Evolutionary conservation across 140 eudicot species (phyloP).

Genomic region (Senecio squalidus): DNA sequence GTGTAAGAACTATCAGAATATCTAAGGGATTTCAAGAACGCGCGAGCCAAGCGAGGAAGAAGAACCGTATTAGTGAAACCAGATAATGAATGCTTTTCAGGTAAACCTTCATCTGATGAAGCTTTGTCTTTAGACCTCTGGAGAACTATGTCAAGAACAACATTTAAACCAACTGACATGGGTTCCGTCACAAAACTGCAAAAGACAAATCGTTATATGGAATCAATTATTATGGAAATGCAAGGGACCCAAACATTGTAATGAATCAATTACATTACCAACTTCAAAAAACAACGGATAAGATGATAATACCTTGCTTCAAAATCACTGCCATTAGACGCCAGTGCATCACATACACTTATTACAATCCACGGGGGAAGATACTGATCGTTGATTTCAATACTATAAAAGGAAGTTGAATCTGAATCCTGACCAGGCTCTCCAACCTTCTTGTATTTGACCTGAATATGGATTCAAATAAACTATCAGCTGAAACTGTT

Average conservation of each 20-base stretch:
- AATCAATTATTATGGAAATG: neutral
- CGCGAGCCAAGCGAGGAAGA: constrained; percentile 34
- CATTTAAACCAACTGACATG: constrained; percentile 56
- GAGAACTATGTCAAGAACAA: constrained; percentile 33
- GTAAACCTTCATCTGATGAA: constrained; percentile 6
- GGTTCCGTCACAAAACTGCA: constrained; percentile 63
- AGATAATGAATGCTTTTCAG: constrained; percentile 22
- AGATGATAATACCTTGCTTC: constrained; percentile 73
- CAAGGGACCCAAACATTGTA: neutral
- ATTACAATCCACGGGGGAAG: constrained; percentile 71
- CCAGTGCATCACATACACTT: constrained; percentile 43
- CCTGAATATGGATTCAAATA: constrained; percentile 28
- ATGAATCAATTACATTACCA: too few relatives aligned
- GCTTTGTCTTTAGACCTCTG: constrained; percentile 16
- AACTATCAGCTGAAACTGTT: neutral
- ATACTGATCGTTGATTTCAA: constrained; percentile 56
- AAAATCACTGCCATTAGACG: constrained; percentile 52
- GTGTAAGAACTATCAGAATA: constrained; percentile 42
- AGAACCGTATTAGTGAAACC: constrained; percentile 42
- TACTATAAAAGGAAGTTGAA: constrained; percentile 39
- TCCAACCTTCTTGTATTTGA: constrained; percentile 65
- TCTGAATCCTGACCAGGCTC: constrained; percentile 37
- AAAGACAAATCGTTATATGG: neutral
- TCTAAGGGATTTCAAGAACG: constrained; percentile 46
- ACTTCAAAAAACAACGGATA: neutral